Evolutionary conservation across 306 rosid species (phyloP).

Genomic region (Quercus parvula): DNA sequence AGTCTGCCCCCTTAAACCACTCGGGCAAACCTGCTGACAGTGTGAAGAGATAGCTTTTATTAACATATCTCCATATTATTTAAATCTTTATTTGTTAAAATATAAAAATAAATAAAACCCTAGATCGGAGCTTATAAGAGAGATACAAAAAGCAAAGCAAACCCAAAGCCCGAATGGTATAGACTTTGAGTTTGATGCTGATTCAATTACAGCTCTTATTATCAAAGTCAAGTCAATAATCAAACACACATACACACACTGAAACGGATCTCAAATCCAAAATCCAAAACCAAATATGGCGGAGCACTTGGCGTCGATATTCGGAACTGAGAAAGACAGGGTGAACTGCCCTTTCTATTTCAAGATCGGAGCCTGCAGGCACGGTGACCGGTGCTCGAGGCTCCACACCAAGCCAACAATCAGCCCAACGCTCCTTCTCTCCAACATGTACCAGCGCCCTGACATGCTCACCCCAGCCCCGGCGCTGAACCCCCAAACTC

Average conservation of each 20-base stretch:
- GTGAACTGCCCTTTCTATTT: conserved; percentile 98
- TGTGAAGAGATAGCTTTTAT: too few species aligned
- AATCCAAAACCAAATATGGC: conserved; percentile 46
- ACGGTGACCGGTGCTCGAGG: conserved; percentile 95
- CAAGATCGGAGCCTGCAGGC: conserved; percentile 99
- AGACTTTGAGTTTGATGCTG: too few species aligned
- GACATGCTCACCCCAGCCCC: conserved; percentile 64
- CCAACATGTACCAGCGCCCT: conserved; percentile 96
- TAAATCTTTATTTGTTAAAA: too few species aligned
- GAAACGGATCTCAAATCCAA: too few species aligned
- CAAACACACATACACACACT: too few species aligned
- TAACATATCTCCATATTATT: too few species aligned
- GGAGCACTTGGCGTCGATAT: conserved; percentile 97
- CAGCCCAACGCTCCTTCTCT: conserved; percentile 91
- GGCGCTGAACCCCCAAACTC: conserved; percentile 49
- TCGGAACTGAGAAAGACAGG: conserved; percentile 96
- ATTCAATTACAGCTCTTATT: not conserved
- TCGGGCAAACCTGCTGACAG: conserved; percentile 74
- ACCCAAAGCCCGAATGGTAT: too few species aligned
- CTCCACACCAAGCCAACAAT: conserved; percentile 96
- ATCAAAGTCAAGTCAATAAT: not conserved
- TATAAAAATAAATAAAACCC: conserved; percentile 8
- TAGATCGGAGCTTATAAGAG: not conserved
- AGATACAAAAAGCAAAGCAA: too few species aligned
- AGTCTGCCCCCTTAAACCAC: conserved; percentile 93